Conservation (phyloP, 2,329 filamentous ascomycete species). For the Alternaria sp. region DNA sequence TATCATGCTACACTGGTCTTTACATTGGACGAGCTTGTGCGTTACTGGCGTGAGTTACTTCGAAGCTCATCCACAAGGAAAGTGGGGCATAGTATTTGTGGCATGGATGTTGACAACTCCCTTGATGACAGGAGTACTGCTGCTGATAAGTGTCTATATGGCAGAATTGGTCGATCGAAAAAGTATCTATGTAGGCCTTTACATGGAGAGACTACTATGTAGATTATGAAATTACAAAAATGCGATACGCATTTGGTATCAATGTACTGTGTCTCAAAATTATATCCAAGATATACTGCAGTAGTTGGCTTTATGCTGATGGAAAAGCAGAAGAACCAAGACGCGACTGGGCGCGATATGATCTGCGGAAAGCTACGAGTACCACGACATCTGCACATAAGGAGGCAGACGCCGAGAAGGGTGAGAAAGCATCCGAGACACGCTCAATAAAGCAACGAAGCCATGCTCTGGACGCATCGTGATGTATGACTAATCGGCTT, state of each 20-base stretch:
- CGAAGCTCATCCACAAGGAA: background rate
- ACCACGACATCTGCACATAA: rapidly evolving
- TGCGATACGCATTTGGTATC: too few species aligned
- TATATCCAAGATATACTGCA: too few species aligned
- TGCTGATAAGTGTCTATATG: background rate
- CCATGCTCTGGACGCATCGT: background rate
- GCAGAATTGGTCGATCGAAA: background rate
- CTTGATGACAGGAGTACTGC: background rate
- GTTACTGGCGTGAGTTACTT: background rate
- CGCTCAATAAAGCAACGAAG: background rate
- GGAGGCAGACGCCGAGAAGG: rapidly evolving
- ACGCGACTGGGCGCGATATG: too few species aligned
- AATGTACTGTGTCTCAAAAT: too few species aligned
- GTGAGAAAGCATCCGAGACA: rapidly evolving
- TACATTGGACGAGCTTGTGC: background rate
- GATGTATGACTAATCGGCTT: background rate
- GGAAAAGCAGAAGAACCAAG: too few species aligned
- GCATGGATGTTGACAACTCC: background rate
- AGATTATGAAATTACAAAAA: rapidly evolving
- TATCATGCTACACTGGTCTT: background rate
- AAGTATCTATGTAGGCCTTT: background rate
- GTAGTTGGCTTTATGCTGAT: too few species aligned
- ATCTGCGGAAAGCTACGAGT: too few species aligned
- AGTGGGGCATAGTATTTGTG: background rate
- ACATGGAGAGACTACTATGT: background rate